Conservation (phyloP, 352 stramenopile species). For the Pythium apleroticum region DNA sequence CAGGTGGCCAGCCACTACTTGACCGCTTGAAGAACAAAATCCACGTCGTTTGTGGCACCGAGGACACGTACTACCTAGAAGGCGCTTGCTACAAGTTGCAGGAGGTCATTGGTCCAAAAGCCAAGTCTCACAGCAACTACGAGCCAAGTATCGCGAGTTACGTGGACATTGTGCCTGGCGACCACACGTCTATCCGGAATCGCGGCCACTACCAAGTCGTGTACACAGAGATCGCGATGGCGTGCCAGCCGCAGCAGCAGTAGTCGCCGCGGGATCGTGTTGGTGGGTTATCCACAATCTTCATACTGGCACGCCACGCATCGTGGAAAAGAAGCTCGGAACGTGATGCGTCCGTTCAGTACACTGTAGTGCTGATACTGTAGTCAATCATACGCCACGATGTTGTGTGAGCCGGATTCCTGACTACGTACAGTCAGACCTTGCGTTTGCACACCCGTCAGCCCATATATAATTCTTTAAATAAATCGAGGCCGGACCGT, state of each 20-base stretch:
- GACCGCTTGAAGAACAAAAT: constrained; percentile 57
- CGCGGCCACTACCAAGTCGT: constrained; percentile 61
- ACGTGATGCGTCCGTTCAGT: too few relatives aligned
- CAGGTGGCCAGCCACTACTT: constrained; percentile 36
- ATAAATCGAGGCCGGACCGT: too few relatives aligned
- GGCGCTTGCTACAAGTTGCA: constrained; percentile 61
- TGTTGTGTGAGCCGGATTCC: too few relatives aligned
- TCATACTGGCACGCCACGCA: too few relatives aligned
- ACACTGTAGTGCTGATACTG: too few relatives aligned
- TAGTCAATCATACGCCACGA: too few relatives aligned
- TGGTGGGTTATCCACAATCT: too few relatives aligned
- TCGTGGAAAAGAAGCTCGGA: too few relatives aligned
- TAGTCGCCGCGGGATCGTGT: too few relatives aligned
- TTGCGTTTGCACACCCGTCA: too few relatives aligned
- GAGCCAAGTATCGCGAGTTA: constrained; percentile 49
- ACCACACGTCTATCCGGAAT: constrained; percentile 72
- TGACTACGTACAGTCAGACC: too few relatives aligned
- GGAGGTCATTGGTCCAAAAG: constrained; percentile 39
- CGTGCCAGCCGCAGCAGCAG: constrained; percentile 13
- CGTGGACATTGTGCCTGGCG: constrained; percentile 64
- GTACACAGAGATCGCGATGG: constrained; percentile 59
- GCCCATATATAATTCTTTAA: too few relatives aligned
- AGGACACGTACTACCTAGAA: constrained; percentile 82
- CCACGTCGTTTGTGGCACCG: constrained; percentile 67
- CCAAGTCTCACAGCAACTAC: constrained; percentile 22